Conservation (phyloP, 2,329 filamentous ascomycete species). For the Gaeumannomyces tritici region DNA sequence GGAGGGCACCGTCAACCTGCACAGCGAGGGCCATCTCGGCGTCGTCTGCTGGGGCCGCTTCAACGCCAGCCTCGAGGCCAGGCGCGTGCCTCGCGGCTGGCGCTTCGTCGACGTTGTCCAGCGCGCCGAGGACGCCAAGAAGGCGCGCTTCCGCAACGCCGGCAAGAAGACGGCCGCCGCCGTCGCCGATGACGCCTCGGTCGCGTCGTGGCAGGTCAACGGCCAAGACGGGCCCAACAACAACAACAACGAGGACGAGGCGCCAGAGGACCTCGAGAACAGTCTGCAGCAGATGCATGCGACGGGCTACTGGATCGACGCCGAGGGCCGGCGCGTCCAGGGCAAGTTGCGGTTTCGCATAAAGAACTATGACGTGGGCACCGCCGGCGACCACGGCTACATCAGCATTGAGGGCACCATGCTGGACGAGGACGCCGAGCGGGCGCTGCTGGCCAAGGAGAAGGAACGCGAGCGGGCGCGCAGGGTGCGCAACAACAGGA, state of each 20-base stretch:
- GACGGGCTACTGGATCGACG: conserved; percentile 69
- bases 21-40: conserved; percentile 82
- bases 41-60: conserved; percentile 87
- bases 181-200: conserved; percentile 19
- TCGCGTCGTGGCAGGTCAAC: conserved; percentile 10
- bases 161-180: conserved; percentile 15
- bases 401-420: conserved; percentile 85
- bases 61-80: conserved; percentile 76
- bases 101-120: conserved; percentile 60
- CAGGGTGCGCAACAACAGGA: conserved; percentile 24
- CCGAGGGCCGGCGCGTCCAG: conserved; percentile 56
- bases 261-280: conserved; percentile 16
- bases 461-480: conserved; percentile 26
- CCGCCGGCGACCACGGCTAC: conserved; percentile 67
- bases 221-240: conserved; percentile 4
- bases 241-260: conserved; percentile 6
- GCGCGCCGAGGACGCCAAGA: conserved; percentile 18
- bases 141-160: conserved; percentile 8
- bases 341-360: conserved; percentile 70
- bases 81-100: conserved; percentile 69
- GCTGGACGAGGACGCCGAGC: conserved; percentile 59
- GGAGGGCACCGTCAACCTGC: conserved; percentile 74
- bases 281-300: conserved; percentile 31
- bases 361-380: conserved; percentile 72
- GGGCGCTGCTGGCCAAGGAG: conserved; percentile 45